Conservation (phyloP, 108 stramenopile species). For the Nannochloropsis gaditana region DNA sequence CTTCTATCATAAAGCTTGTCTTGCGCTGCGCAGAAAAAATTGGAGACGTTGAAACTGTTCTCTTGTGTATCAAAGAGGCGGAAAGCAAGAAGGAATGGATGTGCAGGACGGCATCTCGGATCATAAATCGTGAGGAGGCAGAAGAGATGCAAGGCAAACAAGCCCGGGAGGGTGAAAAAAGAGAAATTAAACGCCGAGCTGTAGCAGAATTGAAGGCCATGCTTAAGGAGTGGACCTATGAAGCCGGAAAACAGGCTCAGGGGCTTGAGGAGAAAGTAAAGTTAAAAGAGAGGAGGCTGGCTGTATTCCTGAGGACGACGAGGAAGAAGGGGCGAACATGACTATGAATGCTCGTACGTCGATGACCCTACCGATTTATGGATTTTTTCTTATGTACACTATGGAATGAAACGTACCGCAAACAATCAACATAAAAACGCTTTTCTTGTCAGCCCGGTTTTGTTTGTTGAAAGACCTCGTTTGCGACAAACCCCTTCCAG, state of each 20-base stretch:
- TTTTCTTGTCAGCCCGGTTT: no score
- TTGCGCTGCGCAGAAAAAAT: neutral
- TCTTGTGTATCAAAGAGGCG: neutral
- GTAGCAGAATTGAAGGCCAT: neutral
- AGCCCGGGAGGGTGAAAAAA: neutral
- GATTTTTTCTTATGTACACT: no score
- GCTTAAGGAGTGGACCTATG: neutral
- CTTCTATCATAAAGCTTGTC: neutral
- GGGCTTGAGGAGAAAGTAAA: no score
- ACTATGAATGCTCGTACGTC: no score
- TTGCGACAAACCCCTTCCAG: no score
- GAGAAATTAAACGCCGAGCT: neutral
- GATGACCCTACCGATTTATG: no score
- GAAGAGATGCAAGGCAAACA: neutral
- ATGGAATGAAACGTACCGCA: no score
- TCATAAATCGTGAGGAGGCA: neutral
- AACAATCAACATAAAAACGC: no score
- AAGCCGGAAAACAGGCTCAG: neutral
- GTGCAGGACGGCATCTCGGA: neutral
- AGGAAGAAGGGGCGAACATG: no score
- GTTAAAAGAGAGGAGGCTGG: no score
- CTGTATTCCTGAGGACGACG: no score
- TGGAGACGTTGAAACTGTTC: neutral
- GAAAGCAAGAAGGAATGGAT: neutral
- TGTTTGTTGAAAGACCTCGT: no score